A percentile compares a stretch with the other conserved stretches of the same genome.
Conservation (phyloP, 345 rosid species). For the Salix caprea region DNA sequence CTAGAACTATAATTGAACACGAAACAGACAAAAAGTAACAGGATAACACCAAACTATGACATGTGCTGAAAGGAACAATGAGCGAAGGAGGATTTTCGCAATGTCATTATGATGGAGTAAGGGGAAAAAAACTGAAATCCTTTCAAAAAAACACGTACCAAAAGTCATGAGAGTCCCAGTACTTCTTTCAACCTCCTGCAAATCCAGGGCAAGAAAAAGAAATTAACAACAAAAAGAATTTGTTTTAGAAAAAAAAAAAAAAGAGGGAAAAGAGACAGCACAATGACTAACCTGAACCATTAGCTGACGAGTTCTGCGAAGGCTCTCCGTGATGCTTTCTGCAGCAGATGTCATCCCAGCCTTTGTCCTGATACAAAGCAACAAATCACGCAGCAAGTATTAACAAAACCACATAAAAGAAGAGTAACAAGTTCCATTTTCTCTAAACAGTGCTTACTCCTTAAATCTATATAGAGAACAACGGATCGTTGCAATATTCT, state of each 20-base stretch:
- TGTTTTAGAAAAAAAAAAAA: neutral
- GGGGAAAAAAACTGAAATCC: neutral
- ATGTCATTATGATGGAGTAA: neutral
- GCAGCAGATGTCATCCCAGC: constrained; percentile 96
- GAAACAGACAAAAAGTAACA: too few relatives aligned
- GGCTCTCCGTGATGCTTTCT: constrained; percentile 96
- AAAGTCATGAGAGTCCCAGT: constrained; percentile 69
- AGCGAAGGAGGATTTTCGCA: too few relatives aligned
- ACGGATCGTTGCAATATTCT: neutral
- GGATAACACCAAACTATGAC: neutral
- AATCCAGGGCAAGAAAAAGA: neutral
- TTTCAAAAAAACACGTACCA: constrained; percentile 48
- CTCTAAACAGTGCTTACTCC: neutral
- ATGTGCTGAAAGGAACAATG: neutral
- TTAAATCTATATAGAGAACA: neutral
- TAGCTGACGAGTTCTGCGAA: constrained; percentile 82
- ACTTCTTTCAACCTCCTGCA: constrained; percentile 94
- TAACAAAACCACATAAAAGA: neutral
- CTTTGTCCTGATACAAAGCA: constrained; percentile 52
- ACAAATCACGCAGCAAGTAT: neutral
- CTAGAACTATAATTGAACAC: too few relatives aligned
- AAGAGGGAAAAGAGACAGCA: neutral
- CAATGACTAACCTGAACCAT: constrained; percentile 78
- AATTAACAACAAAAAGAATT: neutral
- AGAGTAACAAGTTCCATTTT: neutral